Base-by-base conservation (phyloP, 169 alveolate species). In the Cyclospora cayetanensis region DNA sequence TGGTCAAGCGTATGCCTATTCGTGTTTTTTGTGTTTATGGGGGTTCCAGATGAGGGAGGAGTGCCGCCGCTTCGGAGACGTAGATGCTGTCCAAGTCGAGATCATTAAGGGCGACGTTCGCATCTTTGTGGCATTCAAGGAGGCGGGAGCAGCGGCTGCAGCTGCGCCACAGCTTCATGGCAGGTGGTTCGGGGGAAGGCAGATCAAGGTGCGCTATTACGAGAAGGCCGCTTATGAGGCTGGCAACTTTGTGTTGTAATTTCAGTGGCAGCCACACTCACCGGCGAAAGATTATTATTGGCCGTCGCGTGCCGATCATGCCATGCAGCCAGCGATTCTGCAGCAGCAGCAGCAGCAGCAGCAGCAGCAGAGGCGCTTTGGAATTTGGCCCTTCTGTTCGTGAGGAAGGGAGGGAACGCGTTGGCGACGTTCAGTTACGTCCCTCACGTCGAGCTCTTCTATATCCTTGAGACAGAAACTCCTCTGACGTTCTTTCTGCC, bases 111-210 rank as follows among this genome's bases (percentile, higher is more conserved):
- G 84, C 18, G 74, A 87, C 50, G 95, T 92, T 25, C 93, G 94
- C 29, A 93, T 93, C 39, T 93, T 93, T 39, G 95, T 93, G 11
- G 90, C 66, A 9, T 93, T 93, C 83, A 87, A 72, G 50, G 77
- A 91, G 1, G 85, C 79, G 12, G 72, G 94, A 15, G 94, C 74
- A 82, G 95, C 95, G 27, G 90, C 74, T 29, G 37, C 55, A 39
- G 95, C 95, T 63, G 93, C 92, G 4, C 95, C 95, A 11, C 89
- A 89, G 18, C 94, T 94, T 29, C 86, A 94, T 50, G 92, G 90
- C 68, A 95, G 95, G 42, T 94, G 95, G 95, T 94, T 94, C 50
- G 95, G 95, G 27, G 95, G 95, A 27, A 74, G 90, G 55, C 95
- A 92, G 66, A 94, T 94, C 89, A 65, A 53, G 65, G 85, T 92